These are phyloP conservation scores for Suillus decipiens DNA, from an alignment of 768 basidiomycete genomes.

Conservation along the genomic window DNA sequence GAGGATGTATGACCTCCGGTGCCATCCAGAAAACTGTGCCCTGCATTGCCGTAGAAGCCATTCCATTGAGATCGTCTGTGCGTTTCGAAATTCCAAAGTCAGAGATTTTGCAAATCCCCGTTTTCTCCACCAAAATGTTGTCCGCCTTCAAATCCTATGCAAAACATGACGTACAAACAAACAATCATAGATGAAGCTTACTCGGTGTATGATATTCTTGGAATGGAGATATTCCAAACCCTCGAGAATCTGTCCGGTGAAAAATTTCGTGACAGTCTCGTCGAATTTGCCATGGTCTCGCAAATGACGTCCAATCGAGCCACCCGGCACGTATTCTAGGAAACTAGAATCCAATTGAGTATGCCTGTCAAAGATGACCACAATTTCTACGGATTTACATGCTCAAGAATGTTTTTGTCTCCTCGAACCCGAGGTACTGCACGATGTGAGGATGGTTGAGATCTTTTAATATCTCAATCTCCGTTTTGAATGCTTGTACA, in stretches of 20 bases:
- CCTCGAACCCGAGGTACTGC: constrained; percentile 94
- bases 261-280: constrained; percentile 89
- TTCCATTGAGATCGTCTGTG: constrained; percentile 80
- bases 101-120: constrained; percentile 94
- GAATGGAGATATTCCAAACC: constrained; percentile 94
- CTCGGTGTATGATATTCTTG: constrained; percentile 89
- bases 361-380: constrained; percentile 2
- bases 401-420: constrained; percentile 84
- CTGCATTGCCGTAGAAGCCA: constrained; percentile 90
- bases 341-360: constrained; percentile 56
- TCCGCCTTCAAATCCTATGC: constrained; percentile 93
- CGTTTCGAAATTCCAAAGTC: constrained; percentile 98
- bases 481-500: constrained; percentile 89
- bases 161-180: constrained; percentile 9
- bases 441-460: constrained; percentile 97
- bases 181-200: constrained; percentile 31
- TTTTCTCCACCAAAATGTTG: constrained; percentile 93
- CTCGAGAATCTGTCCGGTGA: constrained; percentile 87
- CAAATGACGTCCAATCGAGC: constrained; percentile 87
- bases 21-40: constrained; percentile 99
- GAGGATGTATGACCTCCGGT: constrained; percentile 87
- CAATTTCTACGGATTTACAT: constrained; percentile 59
- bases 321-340: constrained; percentile 98
- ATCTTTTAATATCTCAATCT: constrained; percentile 95
- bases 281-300: constrained; percentile 92